Evolutionary conservation across 2,329 filamentous ascomycete genomes (phyloP), one percentile per base, ranked within the genome.

Genomic region (Macrophomina pseudophaseolina): DNA sequence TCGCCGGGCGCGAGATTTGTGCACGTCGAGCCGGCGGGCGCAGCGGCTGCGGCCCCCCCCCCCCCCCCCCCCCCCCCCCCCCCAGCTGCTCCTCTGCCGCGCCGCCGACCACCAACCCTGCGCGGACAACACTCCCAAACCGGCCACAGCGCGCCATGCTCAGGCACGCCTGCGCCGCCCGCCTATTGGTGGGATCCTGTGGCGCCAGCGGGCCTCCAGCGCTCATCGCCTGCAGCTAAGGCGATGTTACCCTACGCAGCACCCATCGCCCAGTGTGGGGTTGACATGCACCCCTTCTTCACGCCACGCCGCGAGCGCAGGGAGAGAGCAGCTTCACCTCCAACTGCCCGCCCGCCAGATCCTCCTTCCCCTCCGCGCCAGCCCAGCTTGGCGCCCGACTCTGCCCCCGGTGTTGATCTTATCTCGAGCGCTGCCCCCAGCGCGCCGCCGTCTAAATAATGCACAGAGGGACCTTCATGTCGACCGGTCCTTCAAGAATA

Each of bases 261-360:
- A 60, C 48, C 48, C 48, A 14, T 30, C 6, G 48, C 48, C 48
- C 56, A 18, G 46, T 64, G 60, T 64, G 60, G 60, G 58, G 58
- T 62, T 49, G 58, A 62, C 33, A 62, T 62, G 58, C 58, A 62
- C 58, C 58, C 60, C 60, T 64, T 64, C 60, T 64, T 64, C 60
- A 64, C 60, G 59, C 58, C 58, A 62, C 58, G 33, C 58, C 58
- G 54, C 54, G 56, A 23, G 23, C 9, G 56, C 58, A 62, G 58
- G 58, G 58, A 62, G 58, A 48, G 58, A 23, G 44, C 40, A 32
- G 28, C 14, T 35, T 35, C 28, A 53, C 11, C 58, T 32, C 58
- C 58, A 62, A 23, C 58, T 62, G 58, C 58, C 58, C 58, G 52
- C 40, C 40, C 58, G 52, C 40, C 40, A 62, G 58, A 62, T 62